Evolutionary conservation across 2,329 filamentous ascomycete species (phyloP).

Genomic region (Chaetothyriales sp.): DNA sequence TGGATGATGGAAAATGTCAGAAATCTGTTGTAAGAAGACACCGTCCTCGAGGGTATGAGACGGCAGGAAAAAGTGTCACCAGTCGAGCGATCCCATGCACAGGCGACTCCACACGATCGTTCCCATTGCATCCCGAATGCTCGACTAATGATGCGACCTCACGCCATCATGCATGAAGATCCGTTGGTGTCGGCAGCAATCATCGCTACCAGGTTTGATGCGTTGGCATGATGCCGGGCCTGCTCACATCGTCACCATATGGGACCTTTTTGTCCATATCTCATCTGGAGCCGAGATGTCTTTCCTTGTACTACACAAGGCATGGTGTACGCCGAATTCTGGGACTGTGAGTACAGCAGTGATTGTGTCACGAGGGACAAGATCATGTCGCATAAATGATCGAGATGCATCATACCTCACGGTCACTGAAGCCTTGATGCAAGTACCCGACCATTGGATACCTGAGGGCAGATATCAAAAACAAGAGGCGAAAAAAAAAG

Average conservation of each 20-base stretch:
- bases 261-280: background rate
- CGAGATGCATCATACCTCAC: background rate
- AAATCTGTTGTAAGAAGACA: background rate
- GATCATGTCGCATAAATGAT: constrained; percentile 1
- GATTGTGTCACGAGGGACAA: constrained; percentile 1
- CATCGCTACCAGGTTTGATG: background rate
- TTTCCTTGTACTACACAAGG: background rate
- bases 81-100: background rate
- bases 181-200: background rate
- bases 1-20: background rate
- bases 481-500: background rate
- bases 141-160: background rate
- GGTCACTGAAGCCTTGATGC: background rate
- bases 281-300: background rate
- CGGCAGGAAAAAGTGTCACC: background rate
- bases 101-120: background rate
- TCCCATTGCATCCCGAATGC: background rate
- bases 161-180: background rate
- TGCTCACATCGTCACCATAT: background rate
- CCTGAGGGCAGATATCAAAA: background rate
- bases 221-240: background rate
- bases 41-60: background rate
- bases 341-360: background rate
- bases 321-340: background rate
- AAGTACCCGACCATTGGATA: background rate